Base-by-base conservation (phyloP, 202 grass and related monocot species). In the Thinopyrum obtusiflorum region DNA sequence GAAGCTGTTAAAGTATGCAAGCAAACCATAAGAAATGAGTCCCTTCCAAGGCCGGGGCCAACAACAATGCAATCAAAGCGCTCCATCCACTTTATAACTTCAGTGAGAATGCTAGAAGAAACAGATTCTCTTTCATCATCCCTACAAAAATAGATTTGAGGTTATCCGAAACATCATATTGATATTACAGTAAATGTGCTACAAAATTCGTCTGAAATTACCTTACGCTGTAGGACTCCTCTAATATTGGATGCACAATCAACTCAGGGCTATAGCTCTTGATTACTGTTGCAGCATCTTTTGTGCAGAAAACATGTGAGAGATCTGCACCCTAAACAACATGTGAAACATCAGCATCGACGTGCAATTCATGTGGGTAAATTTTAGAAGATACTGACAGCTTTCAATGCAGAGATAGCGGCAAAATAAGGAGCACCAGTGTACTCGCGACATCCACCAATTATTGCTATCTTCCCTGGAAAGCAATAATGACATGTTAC, bases 361-460 rank as follows among this genome's bases (percentile, higher is more conserved):
- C 42, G 27, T 72, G 21, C 68, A 25, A 29, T 49, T 62, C n/a
- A 29, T 20, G 11, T 27, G 8, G 47, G 65, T 57, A 17, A 65
- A 78, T 28, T 70, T 80, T 55, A 49, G 73, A 77, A 42, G 83
- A 68, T 84, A 94, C 93, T 88, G 13, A 98, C 96, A 83, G 95
- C 74, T 95, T 91, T 98, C 67, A 98, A 86, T 44, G 93, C 96
- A 81, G 96, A 98, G 84, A 98, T 98, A 70, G 96, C 93, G 4
- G 96, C 85, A 83, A 98, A 98, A 83, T 94, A 98, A 86, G 96
- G 96, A 89, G 96, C 96, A 5, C 96, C 96, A 4, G 96, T 98
- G 67, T 98, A 98, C 78, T 98, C 96, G 37, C 96, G 96, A 46
- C 96, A 98, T 82, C 96, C 96, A 88, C 96, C 93, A 15, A 98